Evolutionary conservation across 176 grass and related monocot species (phyloP), one percentile per base, ranked within the genome.

Genomic region (Puccinellia tenuiflora): DNA sequence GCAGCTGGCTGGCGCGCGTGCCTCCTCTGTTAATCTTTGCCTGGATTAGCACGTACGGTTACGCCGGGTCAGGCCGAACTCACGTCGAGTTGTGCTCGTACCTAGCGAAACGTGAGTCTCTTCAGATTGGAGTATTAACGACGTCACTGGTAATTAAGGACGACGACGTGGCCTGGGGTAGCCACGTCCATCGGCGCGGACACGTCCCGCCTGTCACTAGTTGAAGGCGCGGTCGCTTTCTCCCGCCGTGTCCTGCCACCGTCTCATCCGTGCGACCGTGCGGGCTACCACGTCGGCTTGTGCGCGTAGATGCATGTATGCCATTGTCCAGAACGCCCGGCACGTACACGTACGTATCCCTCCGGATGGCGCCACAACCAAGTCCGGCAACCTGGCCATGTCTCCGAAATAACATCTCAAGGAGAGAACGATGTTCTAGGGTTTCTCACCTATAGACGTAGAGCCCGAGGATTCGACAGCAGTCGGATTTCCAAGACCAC

Each of bases 161-260:
- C 28, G 42, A 64, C 28, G 11, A 31, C 14, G 38, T 29, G 55
- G 55, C 37, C 17, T 34, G 17, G 10, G 47, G 21, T 39, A 39
- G 35, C 4, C 39, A 9, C 31, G 65, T 64, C 66, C 81, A 21
- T 43, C 55, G n/a, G 59, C 26, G 59, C 12, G 74, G 66, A 28
- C 81, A 67, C 75, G 35, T 50, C 35, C 59, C 46, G 54, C 9
- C 5, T 40, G 56, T 88, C 64, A 38, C 53, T 28, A 50, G 56
- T 66, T 83, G 9, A 79, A 79, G 76, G 47, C 67, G 75, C 68
- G n/a, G 78, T 88, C 82, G 60, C 55, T 85, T 60, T 81, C 68
- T 1, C 82, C 76, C 47, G 82, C 82, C 68, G 46, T n/a, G 25
- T 5, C 34, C 48, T 25, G 35, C 35, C 35, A 59, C 55, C 9